Evolutionary conservation across 352 stramenopile species (phyloP).

Genomic region (Phytophthora meadii): DNA sequence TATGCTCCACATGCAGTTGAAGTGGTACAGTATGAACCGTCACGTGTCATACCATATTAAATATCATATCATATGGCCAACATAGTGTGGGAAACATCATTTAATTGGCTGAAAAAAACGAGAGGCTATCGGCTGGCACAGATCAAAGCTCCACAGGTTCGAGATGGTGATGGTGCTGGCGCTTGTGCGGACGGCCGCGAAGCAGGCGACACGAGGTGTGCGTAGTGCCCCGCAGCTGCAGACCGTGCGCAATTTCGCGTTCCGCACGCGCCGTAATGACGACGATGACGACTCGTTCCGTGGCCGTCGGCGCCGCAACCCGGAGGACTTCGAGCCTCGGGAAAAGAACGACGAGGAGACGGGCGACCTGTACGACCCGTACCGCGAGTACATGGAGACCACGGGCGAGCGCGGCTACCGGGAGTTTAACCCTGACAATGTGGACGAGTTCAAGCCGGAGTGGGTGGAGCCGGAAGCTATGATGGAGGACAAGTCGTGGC

Average conservation of each 20-base stretch:
- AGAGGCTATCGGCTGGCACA: conserved; percentile 37
- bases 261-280: conserved; percentile 22
- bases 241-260: conserved; percentile 22
- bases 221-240: conserved; percentile 21
- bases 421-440: conserved; percentile 82
- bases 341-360: conserved; percentile 24
- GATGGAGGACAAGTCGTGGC: conserved; percentile 92
- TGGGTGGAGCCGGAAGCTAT: conserved; percentile 81
- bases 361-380: conserved; percentile 78
- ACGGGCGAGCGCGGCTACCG: conserved; percentile 73
- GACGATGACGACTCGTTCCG: conserved; percentile 39
- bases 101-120: conserved; percentile 15
- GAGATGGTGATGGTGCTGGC: conserved; percentile 48
- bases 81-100: not conserved
- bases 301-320: conserved; percentile 28
- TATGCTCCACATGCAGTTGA: conserved; percentile 53
- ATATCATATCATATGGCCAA: not conserved
- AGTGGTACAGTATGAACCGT: conserved; percentile 17
- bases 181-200: conserved; percentile 54
- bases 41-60: not conserved
- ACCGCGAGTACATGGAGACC: conserved; percentile 83
- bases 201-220: conserved; percentile 30
- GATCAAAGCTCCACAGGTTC: conserved; percentile 10
- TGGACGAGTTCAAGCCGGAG: conserved; percentile 61
- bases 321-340: conserved; percentile 25